Evolutionary conservation across 2,329 filamentous ascomycete genomes (phyloP).

Genomic region (Xylariales sp.): DNA sequence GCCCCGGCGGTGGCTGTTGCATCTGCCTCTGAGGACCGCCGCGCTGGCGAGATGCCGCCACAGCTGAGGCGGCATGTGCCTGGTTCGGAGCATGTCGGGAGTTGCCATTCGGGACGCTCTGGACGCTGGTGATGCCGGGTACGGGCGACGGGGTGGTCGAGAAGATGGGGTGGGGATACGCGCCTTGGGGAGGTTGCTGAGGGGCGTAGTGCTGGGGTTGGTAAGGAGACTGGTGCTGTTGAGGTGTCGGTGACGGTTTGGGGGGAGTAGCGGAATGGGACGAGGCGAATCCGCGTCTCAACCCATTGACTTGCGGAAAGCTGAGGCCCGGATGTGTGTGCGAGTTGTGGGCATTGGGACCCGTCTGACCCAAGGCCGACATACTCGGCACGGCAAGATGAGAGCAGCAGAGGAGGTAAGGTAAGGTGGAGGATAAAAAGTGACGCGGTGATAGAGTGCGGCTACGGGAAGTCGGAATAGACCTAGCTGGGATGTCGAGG

Average conservation of each 20-base stretch:
- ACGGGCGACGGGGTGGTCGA: conserved; percentile 42
- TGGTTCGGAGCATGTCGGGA: conserved; percentile 39
- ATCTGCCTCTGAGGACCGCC: conserved; percentile 26
- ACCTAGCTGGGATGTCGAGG: conserved; percentile 7
- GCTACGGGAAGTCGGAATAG: neutral
- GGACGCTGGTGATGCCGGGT: conserved; percentile 41
- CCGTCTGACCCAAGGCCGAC: conserved; percentile 45
- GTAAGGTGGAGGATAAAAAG: conserved; percentile 13
- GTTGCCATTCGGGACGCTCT: conserved; percentile 45
- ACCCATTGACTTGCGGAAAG: conserved; percentile 44
- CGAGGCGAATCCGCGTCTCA: conserved; percentile 44
- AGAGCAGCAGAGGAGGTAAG: conserved; percentile 10
- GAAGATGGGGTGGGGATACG: conserved; percentile 52
- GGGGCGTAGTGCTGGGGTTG: conserved; percentile 49
- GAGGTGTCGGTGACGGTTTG: conserved; percentile 49
- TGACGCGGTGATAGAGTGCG: neutral
- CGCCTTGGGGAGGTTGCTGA: conserved; percentile 42
- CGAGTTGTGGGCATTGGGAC: conserved; percentile 36
- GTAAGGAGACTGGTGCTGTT: conserved; percentile 45
- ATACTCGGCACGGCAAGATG: conserved; percentile 25
- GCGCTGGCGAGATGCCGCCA: conserved; percentile 25
- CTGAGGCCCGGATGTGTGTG: conserved; percentile 48
- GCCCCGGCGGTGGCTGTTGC: conserved; percentile 24
- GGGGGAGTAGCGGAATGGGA: conserved; percentile 46
- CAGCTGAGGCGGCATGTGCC: conserved; percentile 32